Evolutionary conservation across 495 filamentous ascomycete genomes (phyloP).

Genomic region (Penicillium angulare): DNA sequence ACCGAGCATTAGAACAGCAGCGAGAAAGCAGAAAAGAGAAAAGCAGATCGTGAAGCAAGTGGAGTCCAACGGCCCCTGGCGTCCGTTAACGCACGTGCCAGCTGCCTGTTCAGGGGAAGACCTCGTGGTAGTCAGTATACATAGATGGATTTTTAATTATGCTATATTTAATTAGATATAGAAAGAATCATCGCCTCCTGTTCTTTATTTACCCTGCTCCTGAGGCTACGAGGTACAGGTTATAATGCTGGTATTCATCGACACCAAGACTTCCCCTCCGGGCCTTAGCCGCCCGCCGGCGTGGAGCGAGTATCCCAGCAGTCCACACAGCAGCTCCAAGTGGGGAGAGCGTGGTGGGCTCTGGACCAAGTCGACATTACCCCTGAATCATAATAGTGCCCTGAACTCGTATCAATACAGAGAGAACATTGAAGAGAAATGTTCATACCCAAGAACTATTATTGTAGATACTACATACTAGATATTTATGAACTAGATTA

Average conservation of each 20-base stretch:
- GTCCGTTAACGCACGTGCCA: slow-evolving; percentile 11
- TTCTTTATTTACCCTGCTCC: too few relatives aligned
- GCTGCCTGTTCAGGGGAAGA: not conserved
- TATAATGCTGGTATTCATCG: too few relatives aligned
- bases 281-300: slow-evolving; percentile 14
- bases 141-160: too few relatives aligned
- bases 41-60: not conserved
- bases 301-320: slow-evolving; percentile 14
- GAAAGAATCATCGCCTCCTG: too few relatives aligned
- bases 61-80: slow-evolving; percentile 12
- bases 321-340: slow-evolving; percentile 20
- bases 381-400: slow-evolving; percentile 24
- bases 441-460: too few relatives aligned
- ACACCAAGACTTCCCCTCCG: slow-evolving; percentile 14
- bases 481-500: too few relatives aligned
- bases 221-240: too few relatives aligned
- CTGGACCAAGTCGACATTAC: slow-evolving; percentile 21
- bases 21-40: not conserved
- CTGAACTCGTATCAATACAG: too few relatives aligned
- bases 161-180: too few relatives aligned
- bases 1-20: not conserved
- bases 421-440: slow-evolving; percentile 1
- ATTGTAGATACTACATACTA: too few relatives aligned
- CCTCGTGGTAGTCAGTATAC: not conserved
- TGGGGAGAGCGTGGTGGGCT: slow-evolving; percentile 15